These are phyloP conservation scores for Chlorencoelia australis DNA, from an alignment of 2,329 filamentous ascomycete genomes.

Conservation along the genomic window DNA sequence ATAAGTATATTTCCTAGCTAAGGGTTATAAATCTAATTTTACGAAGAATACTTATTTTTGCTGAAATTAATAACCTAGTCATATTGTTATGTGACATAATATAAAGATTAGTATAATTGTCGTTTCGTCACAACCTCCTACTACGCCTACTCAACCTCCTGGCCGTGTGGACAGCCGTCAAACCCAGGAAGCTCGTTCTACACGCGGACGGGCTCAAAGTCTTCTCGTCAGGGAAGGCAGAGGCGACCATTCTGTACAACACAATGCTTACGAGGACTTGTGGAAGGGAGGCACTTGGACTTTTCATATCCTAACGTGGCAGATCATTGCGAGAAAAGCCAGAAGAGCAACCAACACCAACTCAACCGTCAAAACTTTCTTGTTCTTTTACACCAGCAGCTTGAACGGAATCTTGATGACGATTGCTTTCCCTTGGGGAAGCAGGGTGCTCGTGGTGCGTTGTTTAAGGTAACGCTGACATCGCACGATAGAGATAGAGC, in stretches of 20 bases:
- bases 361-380: not conserved
- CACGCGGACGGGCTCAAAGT: not conserved
- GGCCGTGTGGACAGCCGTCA: not conserved
- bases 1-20: too few relatives aligned
- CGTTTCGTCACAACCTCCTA: not conserved
- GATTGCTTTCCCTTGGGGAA: not conserved
- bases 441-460: not conserved
- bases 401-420: not conserved
- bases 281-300: not conserved
- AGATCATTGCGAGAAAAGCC: not conserved
- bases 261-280: not conserved
- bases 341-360: not conserved
- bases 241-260: not conserved
- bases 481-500: too few relatives aligned
- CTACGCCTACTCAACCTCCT: not conserved
- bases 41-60: too few relatives aligned
- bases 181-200: not conserved
- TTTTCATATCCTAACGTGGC: not conserved
- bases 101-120: too few relatives aligned
- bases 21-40: too few relatives aligned
- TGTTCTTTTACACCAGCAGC: not conserved
- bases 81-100: too few relatives aligned
- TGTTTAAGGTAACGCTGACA: not conserved
- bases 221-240: not conserved
- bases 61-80: too few relatives aligned